Evolutionary conservation across 805 yeast genomes (phyloP), one percentile per base, ranked within the genome.

Genomic region (Lipomyces chichibuensis): DNA sequence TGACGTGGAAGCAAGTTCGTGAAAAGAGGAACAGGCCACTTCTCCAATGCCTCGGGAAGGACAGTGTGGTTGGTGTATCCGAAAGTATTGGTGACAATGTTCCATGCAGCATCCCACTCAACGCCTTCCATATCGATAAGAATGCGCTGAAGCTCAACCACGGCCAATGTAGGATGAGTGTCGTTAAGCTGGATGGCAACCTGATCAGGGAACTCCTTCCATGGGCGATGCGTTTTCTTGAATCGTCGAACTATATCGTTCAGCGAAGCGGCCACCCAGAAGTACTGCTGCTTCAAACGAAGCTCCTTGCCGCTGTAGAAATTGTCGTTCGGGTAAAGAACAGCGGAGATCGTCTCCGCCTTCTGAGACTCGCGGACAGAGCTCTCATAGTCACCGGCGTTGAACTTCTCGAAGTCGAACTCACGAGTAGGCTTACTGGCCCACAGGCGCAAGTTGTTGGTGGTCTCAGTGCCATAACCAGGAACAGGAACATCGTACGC

Each of bases 21-120:
- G 70, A 92, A 81, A 71, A 92, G 81, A 64, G 89, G 89, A 66
- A 93, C 88, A 8, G 97, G 96, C 98, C 98, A 92, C 80, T 91
- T 93, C 81, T 92, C 98, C 70, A 93, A 83, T 27, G 97, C 98
- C 82, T 92, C 98, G 69, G 88, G 88, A 91, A 92, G 88, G 57
- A 92, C 98, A 0, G 98, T 92, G 78, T 92, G 98, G 79, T 92
- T 92, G 6, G 98, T 92, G 83, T 93, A 93, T 65, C 95, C 95
- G 77, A 92, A 91, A 3, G 95, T 91, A 63, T 79, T 77, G 33
- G 88, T 86, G 62, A 91, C 96, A 76, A 93, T 88, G 32, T 80
- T 80, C 97, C 97, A 93, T 51, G 97, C 97, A 58, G 82, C 83
- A 73, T 85, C 87, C 97, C 97, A 93, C 29, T 81, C 84, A 65